Base-by-base conservation (phyloP, 179 eudicot species). In the Corrigiola litoralis region DNA sequence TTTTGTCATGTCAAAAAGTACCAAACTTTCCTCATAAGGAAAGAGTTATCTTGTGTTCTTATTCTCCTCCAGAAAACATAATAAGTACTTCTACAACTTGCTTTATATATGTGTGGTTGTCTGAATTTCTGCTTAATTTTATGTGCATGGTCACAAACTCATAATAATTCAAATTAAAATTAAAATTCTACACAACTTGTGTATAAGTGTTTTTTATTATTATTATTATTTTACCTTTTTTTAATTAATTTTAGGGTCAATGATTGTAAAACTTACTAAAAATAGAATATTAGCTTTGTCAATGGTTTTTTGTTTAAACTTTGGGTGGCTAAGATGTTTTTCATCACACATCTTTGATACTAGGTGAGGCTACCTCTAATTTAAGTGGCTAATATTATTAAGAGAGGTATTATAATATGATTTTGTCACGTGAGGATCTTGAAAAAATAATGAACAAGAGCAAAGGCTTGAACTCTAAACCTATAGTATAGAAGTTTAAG, bases 21-120 rank as follows among this genome's bases (percentile, higher is more conserved):
- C 18, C 20, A 74, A 69, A 58, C 45, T 75, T 75, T 42, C 71
- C 63, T 28, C 21, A 69, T 48, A 59, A 42, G 49, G 78, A 58
- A 75, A 69, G 29, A 18, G 60, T 24, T 48, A 63, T 65, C 54
- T 63, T 67, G 9, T 3, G 1, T 25, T 61, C 62, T 27, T 11
- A 34, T 36, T 49, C 33, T 29, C 40, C 9, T 12, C 70, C 32
- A 41, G 53, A 51, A 31, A 59, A 25, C 24, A 24, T 20, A 36
- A 27, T 37, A 29, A 24, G 4, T 10, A 52, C 14, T 21, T 31
- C 11, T 24, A 24, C 46, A 24, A 17, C 41, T 44, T 23, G 37
- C 32, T 9, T 13, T 28, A 28, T 32, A 44, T 23, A 52, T 63
- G 32, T 72, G 75, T 66, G 76, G 62, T 45, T 42, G 23, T 29